Base-by-base conservation (phyloP, 345 rosid genomes). In the Reutealis trisperma region DNA sequence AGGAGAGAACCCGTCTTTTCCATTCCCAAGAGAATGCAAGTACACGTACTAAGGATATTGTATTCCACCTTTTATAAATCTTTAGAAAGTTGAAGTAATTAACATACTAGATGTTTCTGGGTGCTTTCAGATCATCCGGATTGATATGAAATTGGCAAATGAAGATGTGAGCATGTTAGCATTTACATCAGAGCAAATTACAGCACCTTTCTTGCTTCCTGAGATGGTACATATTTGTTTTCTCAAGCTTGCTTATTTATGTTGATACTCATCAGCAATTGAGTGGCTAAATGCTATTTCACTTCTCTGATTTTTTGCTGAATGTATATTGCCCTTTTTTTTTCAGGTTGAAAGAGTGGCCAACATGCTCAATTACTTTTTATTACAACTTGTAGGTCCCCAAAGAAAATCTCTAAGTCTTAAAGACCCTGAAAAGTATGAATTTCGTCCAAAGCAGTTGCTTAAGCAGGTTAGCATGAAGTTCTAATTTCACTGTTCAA, bases 101-200 rank as follows among this genome's bases (percentile, higher is more conserved):
- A 25, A 51, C 81, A 67, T 54, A 65, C 45, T 79, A 30, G 42
- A 27, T 82, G 9, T 71, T 58, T 52, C 4, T 63, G 68, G 60
- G 13, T 78, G 19, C 74, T 77, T 86, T 77, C 87, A 96, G 98
- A 92, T 94, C 74, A 92, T 96, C 71, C 90, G 90, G 57, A 94
- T 92, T 58, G 98, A 96, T 82, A 91, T 96, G 99, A 94, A 94
- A 87, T 85, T 96, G 84, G 99, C 99, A 62, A 96, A 96, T 84
- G 98, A 96, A 83, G 99, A 92, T 86, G 97, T 96, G 63, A 90
- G 90, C 73, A 87, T 96, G 97, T 88, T 96, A 72, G 89, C 97
- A 70, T 94, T 92, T 86, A 94, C 97, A 61, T 91, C 99, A 3
- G 97, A 94, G 83, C 97, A 96, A 87, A 96, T 96, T 71, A 90